These are phyloP conservation scores for Neltuma alba DNA, from an alignment of 306 rosid species.

Conservation along the genomic window DNA sequence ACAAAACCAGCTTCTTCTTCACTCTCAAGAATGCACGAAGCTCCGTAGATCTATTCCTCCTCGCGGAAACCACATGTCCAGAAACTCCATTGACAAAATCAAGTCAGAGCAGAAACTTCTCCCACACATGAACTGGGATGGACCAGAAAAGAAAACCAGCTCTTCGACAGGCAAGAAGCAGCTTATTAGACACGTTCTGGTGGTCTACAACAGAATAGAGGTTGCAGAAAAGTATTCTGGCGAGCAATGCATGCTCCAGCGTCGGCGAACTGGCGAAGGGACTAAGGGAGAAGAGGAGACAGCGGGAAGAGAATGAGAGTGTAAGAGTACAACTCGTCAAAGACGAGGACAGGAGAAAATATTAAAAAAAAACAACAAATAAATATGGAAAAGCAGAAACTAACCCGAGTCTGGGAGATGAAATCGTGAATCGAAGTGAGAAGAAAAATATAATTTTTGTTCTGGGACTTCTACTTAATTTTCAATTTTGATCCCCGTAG, in stretches of 20 bases:
- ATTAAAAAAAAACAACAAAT: not conserved
- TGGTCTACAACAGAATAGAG: not conserved
- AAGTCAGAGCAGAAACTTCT: constrained; percentile 47
- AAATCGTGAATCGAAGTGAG: not conserved
- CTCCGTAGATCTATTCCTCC: constrained; percentile 58
- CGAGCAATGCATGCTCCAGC: constrained; percentile 30
- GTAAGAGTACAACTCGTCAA: constrained; percentile 75
- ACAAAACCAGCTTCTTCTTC: constrained; percentile 30
- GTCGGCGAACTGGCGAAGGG: no score
- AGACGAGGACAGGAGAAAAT: constrained; percentile 40
- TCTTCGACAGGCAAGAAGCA: constrained; percentile 14
- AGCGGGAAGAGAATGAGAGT: constrained; percentile 57
- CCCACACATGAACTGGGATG: constrained; percentile 36
- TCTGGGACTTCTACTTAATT: not conserved
- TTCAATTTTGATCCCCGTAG: not conserved
- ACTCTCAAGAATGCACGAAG: constrained; percentile 37
- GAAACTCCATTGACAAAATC: constrained; percentile 44
- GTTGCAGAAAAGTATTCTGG: constrained; percentile 22
- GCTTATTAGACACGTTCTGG: constrained; percentile 18
- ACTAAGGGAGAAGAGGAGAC: constrained; percentile 41
- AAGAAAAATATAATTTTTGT: not conserved
- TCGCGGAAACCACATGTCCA: constrained; percentile 36
- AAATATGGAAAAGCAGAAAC: constrained; percentile 21
- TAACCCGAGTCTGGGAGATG: constrained; percentile 12
- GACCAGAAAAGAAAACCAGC: constrained; percentile 16